A percentile compares a stretch with the other conserved stretches of the same genome.
These are phyloP conservation scores for Cicer cuneatum DNA, from an alignment of 306 rosid genomes.

Conservation along the genomic window DNA sequence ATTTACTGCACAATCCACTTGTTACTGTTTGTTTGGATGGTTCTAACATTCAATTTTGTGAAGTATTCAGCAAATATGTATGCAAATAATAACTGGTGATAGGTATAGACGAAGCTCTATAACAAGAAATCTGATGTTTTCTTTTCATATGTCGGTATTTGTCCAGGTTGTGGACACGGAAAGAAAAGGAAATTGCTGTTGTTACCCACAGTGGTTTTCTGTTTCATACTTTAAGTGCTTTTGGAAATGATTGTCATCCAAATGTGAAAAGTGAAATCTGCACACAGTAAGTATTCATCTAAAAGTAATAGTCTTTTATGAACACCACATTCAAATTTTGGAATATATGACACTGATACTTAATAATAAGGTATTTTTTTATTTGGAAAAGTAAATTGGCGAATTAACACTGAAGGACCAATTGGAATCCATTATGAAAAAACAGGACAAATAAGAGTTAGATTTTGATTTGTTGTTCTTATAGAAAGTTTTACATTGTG, in stretches of 20 bases:
- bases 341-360: neutral
- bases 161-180: conserved; percentile 91
- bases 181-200: conserved; percentile 91
- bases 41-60: neutral
- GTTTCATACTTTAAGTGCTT: conserved; percentile 66
- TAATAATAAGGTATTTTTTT: neutral
- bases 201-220: conserved; percentile 81
- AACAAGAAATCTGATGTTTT: conserved; percentile 15
- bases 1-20: neutral
- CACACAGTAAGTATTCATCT: conserved; percentile 60
- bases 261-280: conserved; percentile 70
- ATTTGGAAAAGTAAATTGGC: neutral
- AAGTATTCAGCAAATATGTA: conserved; percentile 6
- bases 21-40: neutral
- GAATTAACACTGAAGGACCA: conserved; percentile 10
- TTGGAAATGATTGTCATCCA: conserved; percentile 90
- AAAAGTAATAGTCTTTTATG: conserved; percentile 20
- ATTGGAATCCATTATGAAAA: neutral
- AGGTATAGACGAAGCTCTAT: conserved; percentile 29
- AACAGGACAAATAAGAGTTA: neutral
- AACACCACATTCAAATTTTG: conserved; percentile 3
- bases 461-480: conserved; percentile 1
- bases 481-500: neutral
- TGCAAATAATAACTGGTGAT: neutral
- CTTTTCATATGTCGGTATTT: conserved; percentile 9